A percentile compares a stretch with the other conserved stretches of the same genome.
Conservation (phyloP, 1,139 yeast species). For the Yamadazyma atlantica region DNA sequence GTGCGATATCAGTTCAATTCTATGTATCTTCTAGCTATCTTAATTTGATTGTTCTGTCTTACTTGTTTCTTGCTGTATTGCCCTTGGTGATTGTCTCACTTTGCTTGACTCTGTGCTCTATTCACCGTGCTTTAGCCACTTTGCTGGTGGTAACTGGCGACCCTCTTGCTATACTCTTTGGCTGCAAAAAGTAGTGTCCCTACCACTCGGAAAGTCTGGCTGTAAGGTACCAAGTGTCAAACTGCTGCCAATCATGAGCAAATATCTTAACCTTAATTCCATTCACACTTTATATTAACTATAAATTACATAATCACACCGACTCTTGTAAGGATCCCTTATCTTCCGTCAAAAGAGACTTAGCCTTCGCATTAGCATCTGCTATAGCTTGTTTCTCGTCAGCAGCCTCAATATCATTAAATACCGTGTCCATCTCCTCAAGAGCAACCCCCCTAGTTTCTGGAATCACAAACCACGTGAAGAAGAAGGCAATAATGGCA, state of each 20-base stretch:
- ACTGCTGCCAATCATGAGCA: too few species aligned
- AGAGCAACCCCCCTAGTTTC: constrained; percentile 32
- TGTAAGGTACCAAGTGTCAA: too few species aligned
- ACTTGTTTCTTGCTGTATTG: too few species aligned
- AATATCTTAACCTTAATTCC: too few species aligned
- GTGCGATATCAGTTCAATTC: neutral
- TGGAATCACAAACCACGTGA: constrained; percentile 24
- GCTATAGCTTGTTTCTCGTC: constrained; percentile 13
- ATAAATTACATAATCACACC: neutral
- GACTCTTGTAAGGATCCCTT: constrained; percentile 1
- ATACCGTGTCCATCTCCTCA: constrained; percentile 29
- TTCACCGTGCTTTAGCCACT: too few species aligned
- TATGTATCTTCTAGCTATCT: neutral
- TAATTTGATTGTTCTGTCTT: neutral
- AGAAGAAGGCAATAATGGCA: constrained; percentile 22
- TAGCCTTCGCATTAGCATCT: constrained; percentile 6
- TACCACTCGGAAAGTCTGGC: neutral
- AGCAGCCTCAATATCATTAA: constrained; percentile 18
- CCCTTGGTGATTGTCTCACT: too few species aligned
- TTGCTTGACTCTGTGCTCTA: too few species aligned
- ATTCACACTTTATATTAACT: too few species aligned
- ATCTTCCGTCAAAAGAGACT: constrained; percentile 3
- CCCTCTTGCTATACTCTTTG: too few species aligned
- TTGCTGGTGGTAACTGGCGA: too few species aligned
- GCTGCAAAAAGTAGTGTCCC: neutral